Base-by-base conservation (phyloP, 208 protist species). In the Acanthamoeba sp. region DNA sequence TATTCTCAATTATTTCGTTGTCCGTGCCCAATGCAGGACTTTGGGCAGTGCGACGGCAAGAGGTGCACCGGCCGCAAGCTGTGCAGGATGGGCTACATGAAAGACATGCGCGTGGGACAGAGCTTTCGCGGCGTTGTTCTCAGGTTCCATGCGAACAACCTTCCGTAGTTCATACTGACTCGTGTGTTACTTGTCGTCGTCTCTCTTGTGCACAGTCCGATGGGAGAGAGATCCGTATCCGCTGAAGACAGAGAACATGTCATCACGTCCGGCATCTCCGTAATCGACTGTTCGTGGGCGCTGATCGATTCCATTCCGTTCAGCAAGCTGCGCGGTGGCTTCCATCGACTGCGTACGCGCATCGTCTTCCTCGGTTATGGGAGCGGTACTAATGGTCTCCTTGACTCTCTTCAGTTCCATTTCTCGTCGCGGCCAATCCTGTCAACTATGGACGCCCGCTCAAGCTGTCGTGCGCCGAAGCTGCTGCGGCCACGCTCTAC, bases 231-330 rank as follows among this genome's bases (percentile, higher is more conserved):
- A 45, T 95, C 99, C n/a, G 96, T 99, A 29, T 99, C 98, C 52
- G 98, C 98, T 7, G 98, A 96, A 0, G 99, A 99, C 96, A 95
- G 93, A 20, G 98, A 97, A 27, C 93, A 99, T 45, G 97, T 99
- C 38, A 42, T 96, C 2, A 95, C 97, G 76, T 66, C 96, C 84
- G 99, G 99, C 38, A 97, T 98, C n/a, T 98, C 98, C 45, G 99
- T 99, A n/a, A 98, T 99, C 48, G 99, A 99, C 95, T 99, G 99
- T 96, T 99, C 99, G 57, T 99, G 99, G 99, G 97, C 97, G 20
- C 98, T 98, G 90, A 95, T 99, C 1, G 98, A 99, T 45, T 95
- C 97, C 0, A 98, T 99, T 52, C 98, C 98, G 78, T 99, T 99
- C 97, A 93, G 94, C 10, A 98, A 98, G 64, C 98, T 99, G 97